Evolutionary conservation across 2,329 filamentous ascomycete species (phyloP).

Genomic region (Penicillium rolfsii): DNA sequence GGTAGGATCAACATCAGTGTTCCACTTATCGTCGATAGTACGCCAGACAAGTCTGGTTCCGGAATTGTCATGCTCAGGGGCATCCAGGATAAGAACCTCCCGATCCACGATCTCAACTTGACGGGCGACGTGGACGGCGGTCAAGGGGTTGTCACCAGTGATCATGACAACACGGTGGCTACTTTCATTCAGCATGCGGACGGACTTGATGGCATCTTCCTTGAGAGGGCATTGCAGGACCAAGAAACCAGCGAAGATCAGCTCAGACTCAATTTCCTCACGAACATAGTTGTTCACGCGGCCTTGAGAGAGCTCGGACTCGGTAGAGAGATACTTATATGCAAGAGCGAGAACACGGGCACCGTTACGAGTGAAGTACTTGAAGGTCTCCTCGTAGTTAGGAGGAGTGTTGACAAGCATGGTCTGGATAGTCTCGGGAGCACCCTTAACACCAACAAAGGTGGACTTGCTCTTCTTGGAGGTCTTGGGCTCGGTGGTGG

Average conservation of each 20-base stretch:
- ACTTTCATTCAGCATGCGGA: slow-evolving; percentile 97
- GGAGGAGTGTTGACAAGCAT: slow-evolving; percentile 83
- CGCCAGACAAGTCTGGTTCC: slow-evolving; percentile 88
- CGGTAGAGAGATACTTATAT: slow-evolving; percentile 85
- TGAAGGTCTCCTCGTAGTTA: slow-evolving; percentile 97
- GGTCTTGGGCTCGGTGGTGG: slow-evolving; percentile 70
- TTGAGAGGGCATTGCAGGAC: slow-evolving; percentile 95
- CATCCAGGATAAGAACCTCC: slow-evolving; percentile 91
- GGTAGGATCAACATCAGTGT: slow-evolving; percentile 80
- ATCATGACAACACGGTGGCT: slow-evolving; percentile 99
- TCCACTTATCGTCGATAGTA: slow-evolving; percentile 87
- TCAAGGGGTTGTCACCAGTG: slow-evolving; percentile 95
- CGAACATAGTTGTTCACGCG: slow-evolving; percentile 93
- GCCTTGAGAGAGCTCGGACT: slow-evolving; percentile 77
- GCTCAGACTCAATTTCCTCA: slow-evolving; percentile 81
- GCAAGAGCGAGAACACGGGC: slow-evolving; percentile 91
- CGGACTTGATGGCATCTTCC: slow-evolving; percentile 89
- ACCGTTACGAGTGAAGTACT: slow-evolving; percentile 95
- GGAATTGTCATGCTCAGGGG: slow-evolving; percentile 83
- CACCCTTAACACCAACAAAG: slow-evolving; percentile 94
- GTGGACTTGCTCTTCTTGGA: slow-evolving; percentile 80
- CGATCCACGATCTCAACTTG: slow-evolving; percentile 98
- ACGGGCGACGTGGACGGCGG: slow-evolving; percentile 90
- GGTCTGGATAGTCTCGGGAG: slow-evolving; percentile 92
- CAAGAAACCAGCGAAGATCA: slow-evolving; percentile 92